Percentiles rank a stretch among this genome's conserved stretches.
These are phyloP conservation scores for Cutaneotrichosporon cutaneum DNA, from an alignment of 1,284 basidiomycete species.

Conservation along the genomic window DNA sequence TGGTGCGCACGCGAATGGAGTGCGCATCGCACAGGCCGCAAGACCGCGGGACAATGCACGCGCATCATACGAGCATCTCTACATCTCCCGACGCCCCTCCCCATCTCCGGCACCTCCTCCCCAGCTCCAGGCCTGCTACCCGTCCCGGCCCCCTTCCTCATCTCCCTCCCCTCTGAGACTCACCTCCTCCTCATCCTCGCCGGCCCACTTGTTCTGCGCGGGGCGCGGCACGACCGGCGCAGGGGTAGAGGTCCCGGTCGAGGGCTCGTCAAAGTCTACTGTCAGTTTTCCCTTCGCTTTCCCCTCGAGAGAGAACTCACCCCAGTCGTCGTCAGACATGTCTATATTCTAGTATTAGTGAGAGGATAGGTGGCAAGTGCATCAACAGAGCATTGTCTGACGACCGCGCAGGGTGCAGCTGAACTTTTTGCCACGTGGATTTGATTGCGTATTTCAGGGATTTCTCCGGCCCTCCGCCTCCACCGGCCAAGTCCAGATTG, in stretches of 20 bases:
- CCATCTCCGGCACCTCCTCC: not conserved
- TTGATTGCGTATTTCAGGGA: not conserved
- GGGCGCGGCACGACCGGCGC: slow-evolving; percentile 35
- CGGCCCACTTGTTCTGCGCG: slow-evolving; percentile 65
- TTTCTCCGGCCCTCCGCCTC: slow-evolving; percentile 7
- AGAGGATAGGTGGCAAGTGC: slow-evolving; percentile 17
- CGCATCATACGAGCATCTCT: not conserved
- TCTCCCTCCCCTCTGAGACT: slow-evolving; percentile 52
- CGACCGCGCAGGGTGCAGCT: not conserved
- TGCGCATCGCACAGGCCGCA: slow-evolving; percentile 1
- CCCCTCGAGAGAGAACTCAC: slow-evolving; percentile 23
- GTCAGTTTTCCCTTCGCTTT: too few relatives aligned
- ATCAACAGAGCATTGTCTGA: not conserved
- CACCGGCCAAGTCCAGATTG: slow-evolving; percentile 3
- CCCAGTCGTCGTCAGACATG: slow-evolving; percentile 49
- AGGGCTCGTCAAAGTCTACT: slow-evolving; percentile 56
- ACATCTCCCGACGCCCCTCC: not conserved
- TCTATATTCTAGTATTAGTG: slow-evolving; percentile 5
- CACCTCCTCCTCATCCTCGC: slow-evolving; percentile 78
- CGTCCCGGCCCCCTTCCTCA: not conserved
- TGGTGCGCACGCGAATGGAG: not conserved
- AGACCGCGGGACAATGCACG: not conserved
- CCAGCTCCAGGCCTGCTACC: not conserved
- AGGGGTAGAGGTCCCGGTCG: slow-evolving; percentile 53
- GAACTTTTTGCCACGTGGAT: not conserved